A percentile compares a stretch with the other conserved stretches of the same genome.
Conservation (phyloP, 371 early-diverging fungal genomes). For the Actinomucor elegans region DNA sequence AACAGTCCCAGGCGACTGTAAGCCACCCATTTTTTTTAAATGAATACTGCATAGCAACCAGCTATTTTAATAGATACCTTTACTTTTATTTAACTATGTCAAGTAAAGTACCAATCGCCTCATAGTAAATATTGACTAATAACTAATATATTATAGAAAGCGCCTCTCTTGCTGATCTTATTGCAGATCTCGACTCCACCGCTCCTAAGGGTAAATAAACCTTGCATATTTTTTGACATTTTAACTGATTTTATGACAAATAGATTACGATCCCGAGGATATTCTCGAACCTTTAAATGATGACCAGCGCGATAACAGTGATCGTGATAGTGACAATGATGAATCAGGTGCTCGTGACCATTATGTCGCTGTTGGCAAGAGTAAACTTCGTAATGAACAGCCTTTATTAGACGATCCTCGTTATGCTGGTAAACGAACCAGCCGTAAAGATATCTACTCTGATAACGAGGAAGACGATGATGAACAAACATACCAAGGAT, state of each 20-base stretch:
- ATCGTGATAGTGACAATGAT: conserved; percentile 41
- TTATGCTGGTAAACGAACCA: conserved; percentile 71
- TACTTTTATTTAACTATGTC: background rate
- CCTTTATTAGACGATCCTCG: conserved; percentile 75
- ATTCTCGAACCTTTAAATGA: conserved; percentile 54
- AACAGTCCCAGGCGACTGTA: no score
- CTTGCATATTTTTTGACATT: no score
- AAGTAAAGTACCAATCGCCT: no score
- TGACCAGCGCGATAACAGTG: conserved; percentile 49
- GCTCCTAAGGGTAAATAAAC: conserved; percentile 60
- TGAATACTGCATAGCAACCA: no score
- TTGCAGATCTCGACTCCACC: conserved; percentile 69
- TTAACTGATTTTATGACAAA: no score
- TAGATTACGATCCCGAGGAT: conserved; percentile 69
- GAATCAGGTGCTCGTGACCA: conserved; percentile 59
- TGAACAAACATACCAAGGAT: conserved; percentile 22
- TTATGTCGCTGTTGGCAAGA: conserved; percentile 74
- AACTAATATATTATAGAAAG: conserved; percentile 20
- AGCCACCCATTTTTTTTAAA: no score
- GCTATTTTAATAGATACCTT: no score
- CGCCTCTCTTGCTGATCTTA: conserved; percentile 60
- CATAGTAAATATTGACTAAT: no score
- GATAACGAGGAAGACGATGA: conserved; percentile 38
- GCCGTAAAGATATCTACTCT: conserved; percentile 62
- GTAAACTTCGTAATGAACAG: conserved; percentile 61